Conservation (phyloP, 1,284 basidiomycete species). For the Limonomyces culmigenus region DNA sequence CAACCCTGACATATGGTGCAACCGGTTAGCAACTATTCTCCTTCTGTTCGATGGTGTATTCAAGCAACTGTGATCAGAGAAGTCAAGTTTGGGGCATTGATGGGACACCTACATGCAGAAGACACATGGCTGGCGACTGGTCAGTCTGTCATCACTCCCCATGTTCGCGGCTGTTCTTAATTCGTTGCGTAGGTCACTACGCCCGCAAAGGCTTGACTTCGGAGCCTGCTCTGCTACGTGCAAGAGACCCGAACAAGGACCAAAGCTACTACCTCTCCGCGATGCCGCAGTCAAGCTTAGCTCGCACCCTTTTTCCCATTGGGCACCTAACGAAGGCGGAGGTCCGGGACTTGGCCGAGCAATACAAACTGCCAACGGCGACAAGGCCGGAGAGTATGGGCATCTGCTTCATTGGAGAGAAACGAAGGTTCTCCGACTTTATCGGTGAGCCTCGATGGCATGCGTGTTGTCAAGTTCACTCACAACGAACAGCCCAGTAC, state of each 20-base stretch:
- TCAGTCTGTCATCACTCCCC: constrained; percentile 12
- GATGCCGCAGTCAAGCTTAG: constrained; percentile 46
- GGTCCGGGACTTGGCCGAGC: constrained; percentile 65
- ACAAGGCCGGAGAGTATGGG: constrained; percentile 84
- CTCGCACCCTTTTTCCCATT: constrained; percentile 67
- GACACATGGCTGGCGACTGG: constrained; percentile 67
- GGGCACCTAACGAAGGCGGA: constrained; percentile 47
- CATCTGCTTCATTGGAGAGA: constrained; percentile 89
- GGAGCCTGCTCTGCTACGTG: constrained; percentile 43
- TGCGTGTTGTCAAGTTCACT: constrained; percentile 1
- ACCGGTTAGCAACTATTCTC: constrained; percentile 42
- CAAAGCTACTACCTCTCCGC: constrained; percentile 90
- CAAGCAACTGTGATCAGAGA: constrained; percentile 33
- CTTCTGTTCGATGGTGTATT: background rate
- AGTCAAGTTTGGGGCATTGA: constrained; percentile 85
- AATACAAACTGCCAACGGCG: constrained; percentile 61
- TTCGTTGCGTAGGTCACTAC: constrained; percentile 57
- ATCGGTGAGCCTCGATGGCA: constrained; percentile 31
- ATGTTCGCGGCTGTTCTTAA: background rate
- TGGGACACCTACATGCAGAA: constrained; percentile 37
- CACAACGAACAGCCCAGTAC: constrained; percentile 49
- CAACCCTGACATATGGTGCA: constrained; percentile 92
- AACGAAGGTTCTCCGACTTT: constrained; percentile 58
- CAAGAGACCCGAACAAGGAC: constrained; percentile 64
- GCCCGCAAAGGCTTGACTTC: constrained; percentile 47